Base-by-base conservation (phyloP, 352 stramenopile genomes). In the Pythium dissimile region DNA sequence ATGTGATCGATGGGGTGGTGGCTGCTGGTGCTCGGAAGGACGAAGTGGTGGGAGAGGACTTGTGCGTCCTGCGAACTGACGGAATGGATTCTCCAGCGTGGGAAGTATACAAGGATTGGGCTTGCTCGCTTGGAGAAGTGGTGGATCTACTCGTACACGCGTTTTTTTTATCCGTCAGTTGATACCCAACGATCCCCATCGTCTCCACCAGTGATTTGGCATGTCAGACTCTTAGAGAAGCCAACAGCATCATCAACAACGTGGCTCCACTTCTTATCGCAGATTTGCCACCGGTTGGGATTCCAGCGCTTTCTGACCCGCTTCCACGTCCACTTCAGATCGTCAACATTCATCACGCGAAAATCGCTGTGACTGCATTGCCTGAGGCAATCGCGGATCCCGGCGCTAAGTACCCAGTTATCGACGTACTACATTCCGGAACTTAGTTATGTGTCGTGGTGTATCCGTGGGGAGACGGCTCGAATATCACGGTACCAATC, bases 241-340 rank as follows among this genome's bases (percentile, higher is more conserved):
- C 58, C 27, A 66, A 59, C 49, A 66, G 50, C 49, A 59, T 66
- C 58, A 27, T 66, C 23, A 59, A 66, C 48, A 43, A 57, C 35
- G 45, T 60, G 28, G 58, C 50, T 15, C 47, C 45, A 16, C 56
- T 64, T 57, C 30, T 20, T 8, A 37, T 49, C 32, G 18, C 37
- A 16, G 56, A 5, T 39, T 15, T 51, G 3, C 23, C 41, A 12
- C 32, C 35, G 57, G 37, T 10, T 50, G 47, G 13, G 9, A 50
- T 66, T 60, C 48, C 47, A 48, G 38, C 9, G 5, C 38, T 26
- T 45, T 18, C 11, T 48, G 50, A 2, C n/a, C 55, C 55, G 34
- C 10, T 54, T 51, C 4, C 26, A 21, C 27, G n/a, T 63, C 55
- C 56, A 59, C 21, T 20, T 5, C 8, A 12, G 2, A 5, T 27